Evolutionary conservation across 805 yeast species (phyloP).

Genomic region (Nakazawaea siamensis): DNA sequence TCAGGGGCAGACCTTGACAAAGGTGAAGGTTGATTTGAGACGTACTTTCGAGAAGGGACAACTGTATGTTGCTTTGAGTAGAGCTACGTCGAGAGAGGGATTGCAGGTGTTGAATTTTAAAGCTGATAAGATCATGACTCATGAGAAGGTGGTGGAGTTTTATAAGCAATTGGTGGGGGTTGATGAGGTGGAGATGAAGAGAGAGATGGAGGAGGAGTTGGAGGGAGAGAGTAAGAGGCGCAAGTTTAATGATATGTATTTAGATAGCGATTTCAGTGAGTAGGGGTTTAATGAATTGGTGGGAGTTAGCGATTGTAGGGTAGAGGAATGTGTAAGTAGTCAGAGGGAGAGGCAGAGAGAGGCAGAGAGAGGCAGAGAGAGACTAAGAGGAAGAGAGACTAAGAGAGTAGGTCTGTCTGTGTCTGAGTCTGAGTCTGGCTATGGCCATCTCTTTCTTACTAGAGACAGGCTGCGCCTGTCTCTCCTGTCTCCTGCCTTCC

Average conservation of each 20-base stretch:
- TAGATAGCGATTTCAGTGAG: no score
- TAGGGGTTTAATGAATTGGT: no score
- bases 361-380: no score
- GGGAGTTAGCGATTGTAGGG: no score
- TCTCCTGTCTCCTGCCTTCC: not conserved
- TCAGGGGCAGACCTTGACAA: slow-evolving; percentile 83
- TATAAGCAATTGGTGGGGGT: slow-evolving; percentile 41
- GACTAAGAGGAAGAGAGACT: no score
- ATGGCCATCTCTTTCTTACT: not conserved
- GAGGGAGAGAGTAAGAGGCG: not conserved
- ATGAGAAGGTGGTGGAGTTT: slow-evolving; percentile 62
- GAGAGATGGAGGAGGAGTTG: slow-evolving; percentile 5
- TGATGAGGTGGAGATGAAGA: slow-evolving; percentile 19
- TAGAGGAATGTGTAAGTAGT: no score
- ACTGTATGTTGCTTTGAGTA: slow-evolving; percentile 89
- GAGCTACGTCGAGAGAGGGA: slow-evolving; percentile 75
- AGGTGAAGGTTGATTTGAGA: slow-evolving; percentile 69
- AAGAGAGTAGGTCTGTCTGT: no score
- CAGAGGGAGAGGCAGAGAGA: no score
- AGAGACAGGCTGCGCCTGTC: not conserved
- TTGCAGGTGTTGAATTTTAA: slow-evolving; percentile 75
- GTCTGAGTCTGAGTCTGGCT: no score
- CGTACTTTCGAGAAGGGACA: slow-evolving; percentile 86
- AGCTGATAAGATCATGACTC: slow-evolving; percentile 55
- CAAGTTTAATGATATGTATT: no score